Conservation (phyloP, 306 rosid species). For the Begonia masoniana region DNA sequence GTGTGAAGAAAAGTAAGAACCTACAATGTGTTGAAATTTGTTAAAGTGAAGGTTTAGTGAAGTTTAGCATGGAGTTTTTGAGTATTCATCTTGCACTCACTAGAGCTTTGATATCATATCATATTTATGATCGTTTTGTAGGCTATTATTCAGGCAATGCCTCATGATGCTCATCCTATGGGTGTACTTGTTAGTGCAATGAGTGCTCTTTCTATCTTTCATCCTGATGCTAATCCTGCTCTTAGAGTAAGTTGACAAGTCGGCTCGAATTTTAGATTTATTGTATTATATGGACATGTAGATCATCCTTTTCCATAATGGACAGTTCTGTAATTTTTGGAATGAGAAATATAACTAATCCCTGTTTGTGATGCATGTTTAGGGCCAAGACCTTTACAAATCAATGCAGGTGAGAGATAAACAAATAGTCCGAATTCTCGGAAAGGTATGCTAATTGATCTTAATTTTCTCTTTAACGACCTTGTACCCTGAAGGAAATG, state of each 20-base stretch:
- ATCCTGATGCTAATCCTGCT: constrained; percentile 92
- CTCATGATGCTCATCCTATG: constrained; percentile 99
- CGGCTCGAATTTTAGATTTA: too few relatives aligned
- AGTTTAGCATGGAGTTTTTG: too few relatives aligned
- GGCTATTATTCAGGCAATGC: constrained; percentile 83
- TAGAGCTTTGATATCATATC: neutral
- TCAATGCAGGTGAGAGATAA: constrained; percentile 84
- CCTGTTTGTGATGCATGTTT: neutral
- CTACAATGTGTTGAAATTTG: too few relatives aligned
- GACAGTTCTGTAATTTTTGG: too few relatives aligned
- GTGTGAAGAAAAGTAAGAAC: too few relatives aligned
- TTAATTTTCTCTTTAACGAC: neutral
- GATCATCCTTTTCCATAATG: too few relatives aligned
- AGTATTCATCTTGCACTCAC: too few relatives aligned
- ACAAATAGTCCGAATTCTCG: constrained; percentile 75
- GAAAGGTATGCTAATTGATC: constrained; percentile 41
- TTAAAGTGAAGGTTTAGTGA: too few relatives aligned
- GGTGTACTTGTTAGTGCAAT: constrained; percentile 79
- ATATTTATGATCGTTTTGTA: constrained; percentile 9
- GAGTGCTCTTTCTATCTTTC: constrained; percentile 77
- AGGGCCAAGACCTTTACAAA: constrained; percentile 78
- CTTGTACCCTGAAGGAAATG: neutral
- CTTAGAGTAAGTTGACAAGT: constrained; percentile 42
- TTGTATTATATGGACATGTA: too few relatives aligned
- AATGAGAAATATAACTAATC: too few relatives aligned